Evolutionary conservation across 1,284 basidiomycete genomes (phyloP), one percentile per base, ranked within the genome.

Genomic region (Apiotrichum laibachii): DNA sequence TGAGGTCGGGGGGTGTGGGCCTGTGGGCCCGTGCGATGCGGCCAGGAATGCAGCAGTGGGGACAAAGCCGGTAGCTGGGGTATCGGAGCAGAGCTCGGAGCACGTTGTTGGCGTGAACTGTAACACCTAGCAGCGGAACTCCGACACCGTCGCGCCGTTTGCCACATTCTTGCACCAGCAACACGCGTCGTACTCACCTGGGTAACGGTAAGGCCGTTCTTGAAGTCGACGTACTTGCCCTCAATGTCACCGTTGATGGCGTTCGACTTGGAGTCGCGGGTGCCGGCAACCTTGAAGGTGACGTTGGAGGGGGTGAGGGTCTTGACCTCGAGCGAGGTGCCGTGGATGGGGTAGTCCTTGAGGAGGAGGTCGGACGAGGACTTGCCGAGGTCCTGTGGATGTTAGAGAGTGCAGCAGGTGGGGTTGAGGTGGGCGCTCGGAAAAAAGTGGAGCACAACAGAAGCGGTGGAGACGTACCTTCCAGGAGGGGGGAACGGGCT

Each of bases 291-390:
- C 81, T 89, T 90, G 87, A 94, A 94, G 73, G 86, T 81, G 69
- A 92, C 90, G 75, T 87, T 85, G 68, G 88, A 89, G 52, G 94
- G 91, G 6, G 95, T 92, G 79, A 88, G 86, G 67, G 95, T 99
- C 86, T 98, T 98, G 77, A 94, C 89, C 81, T 93, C 90, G 70
- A 94, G 85, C 56, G 83, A 80, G 60, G 84, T 88, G 86, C 88
- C 71, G 82, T 81, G 69, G 69, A 93, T 89, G 72, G 86, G 88
- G 84, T 88, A 97, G 84, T 99, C 96, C 84, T 90, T 94, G 80
- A 84, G 83, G 70, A 99, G 84, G 68, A 98, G 82, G 85, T 99
- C 95, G 75, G 88, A 90, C 80, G 93, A 92, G 70, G 92, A 93
- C 86, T 96, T 96, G 81, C 94, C 95, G 75, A 94, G 87, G 81